Evolutionary conservation across 2,329 filamentous ascomycete genomes (phyloP).

Genomic region (Dactylellina haptotyla): DNA sequence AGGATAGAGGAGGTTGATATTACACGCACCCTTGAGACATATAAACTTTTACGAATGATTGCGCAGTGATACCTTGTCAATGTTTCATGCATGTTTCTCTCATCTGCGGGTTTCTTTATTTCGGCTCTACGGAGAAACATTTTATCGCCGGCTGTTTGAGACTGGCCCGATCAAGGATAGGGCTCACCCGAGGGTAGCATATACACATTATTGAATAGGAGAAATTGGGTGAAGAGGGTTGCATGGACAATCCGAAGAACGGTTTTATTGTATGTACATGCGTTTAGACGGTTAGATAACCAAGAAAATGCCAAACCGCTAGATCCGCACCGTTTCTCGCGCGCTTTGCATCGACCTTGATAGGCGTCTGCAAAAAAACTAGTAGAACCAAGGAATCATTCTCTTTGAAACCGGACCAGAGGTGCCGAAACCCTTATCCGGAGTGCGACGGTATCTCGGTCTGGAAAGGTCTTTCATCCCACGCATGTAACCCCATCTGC

Average conservation of each 20-base stretch:
- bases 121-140: slow-evolving; percentile 1
- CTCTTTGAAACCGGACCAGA: slow-evolving; percentile 29
- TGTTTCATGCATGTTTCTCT: slow-evolving; percentile 3
- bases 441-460: slow-evolving; percentile 17
- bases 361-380: background rate
- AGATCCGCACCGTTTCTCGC: background rate
- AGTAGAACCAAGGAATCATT: background rate
- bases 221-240: no score
- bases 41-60: background rate
- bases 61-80: background rate
- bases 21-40: no score
- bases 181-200: background rate
- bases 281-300: background rate
- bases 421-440: slow-evolving; percentile 38
- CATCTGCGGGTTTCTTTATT: background rate
- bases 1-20: no score
- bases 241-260: no score
- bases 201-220: background rate
- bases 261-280: background rate
- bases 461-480: slow-evolving; percentile 12
- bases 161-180: background rate
- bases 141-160: background rate
- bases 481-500: background rate
- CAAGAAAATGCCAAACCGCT: no score
- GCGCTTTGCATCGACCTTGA: background rate